A percentile compares a stretch with the other conserved stretches of the same genome.
Conservation (phyloP, 2,329 filamentous ascomycete genomes). For the Pestalotiopsis sp. region DNA sequence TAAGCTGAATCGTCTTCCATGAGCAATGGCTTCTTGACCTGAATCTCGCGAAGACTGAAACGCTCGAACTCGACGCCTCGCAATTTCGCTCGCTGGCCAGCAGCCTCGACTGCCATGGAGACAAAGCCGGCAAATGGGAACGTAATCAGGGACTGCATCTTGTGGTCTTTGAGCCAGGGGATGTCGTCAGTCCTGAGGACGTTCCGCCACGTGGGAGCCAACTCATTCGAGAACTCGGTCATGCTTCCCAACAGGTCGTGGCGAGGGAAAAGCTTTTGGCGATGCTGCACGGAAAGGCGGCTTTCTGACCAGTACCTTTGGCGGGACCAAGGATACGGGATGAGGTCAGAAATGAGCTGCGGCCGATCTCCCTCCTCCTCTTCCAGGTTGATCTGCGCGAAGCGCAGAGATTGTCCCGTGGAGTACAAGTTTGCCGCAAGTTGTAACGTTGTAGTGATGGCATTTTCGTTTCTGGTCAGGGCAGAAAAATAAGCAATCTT, state of each 20-base stretch:
- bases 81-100: conserved; percentile 25
- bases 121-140: conserved; percentile 47
- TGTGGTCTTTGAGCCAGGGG: conserved; percentile 52
- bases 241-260: conserved; percentile 37
- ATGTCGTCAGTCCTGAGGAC: conserved; percentile 36
- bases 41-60: conserved; percentile 39
- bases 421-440: conserved; percentile 32
- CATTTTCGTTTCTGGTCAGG: conserved; percentile 21
- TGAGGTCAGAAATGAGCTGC: conserved; percentile 25
- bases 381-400: conserved; percentile 27
- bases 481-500: conserved; percentile 32
- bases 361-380: conserved; percentile 14
- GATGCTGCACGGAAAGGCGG: conserved; percentile 32
- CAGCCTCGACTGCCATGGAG: conserved; percentile 37
- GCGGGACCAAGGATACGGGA: conserved; percentile 33
- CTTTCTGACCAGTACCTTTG: conserved; percentile 34
- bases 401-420: conserved; percentile 29
- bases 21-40: conserved; percentile 35
- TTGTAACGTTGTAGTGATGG: conserved; percentile 24
- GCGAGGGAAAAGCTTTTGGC: conserved; percentile 33
- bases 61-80: conserved; percentile 29
- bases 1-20: conserved; percentile 35
- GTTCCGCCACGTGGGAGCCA: conserved; percentile 42
- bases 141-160: conserved; percentile 48
- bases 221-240: conserved; percentile 33